Evolutionary conservation across 345 rosid genomes (phyloP).

Genomic region (Atalantia buxifolia): DNA sequence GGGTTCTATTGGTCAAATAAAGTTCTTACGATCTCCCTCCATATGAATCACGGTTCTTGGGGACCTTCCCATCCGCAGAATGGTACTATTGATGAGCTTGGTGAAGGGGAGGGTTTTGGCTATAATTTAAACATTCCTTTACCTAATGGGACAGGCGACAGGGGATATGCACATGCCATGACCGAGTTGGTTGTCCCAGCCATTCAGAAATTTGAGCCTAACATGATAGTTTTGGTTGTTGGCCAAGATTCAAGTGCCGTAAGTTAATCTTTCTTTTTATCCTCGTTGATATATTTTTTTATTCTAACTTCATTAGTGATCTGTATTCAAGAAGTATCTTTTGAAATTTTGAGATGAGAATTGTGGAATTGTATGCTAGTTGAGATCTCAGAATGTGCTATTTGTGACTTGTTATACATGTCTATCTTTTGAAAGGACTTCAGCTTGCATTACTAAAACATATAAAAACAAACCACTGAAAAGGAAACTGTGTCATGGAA

Average conservation of each 20-base stretch:
- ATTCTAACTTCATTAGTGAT: neutral
- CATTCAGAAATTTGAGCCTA: slow-evolving; percentile 52
- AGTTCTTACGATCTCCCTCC: slow-evolving; percentile 81
- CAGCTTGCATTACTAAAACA: neutral
- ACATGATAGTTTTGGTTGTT: slow-evolving; percentile 64
- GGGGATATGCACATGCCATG: slow-evolving; percentile 69
- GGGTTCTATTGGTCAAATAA: slow-evolving; percentile 60
- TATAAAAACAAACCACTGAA: neutral
- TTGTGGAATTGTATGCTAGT: neutral
- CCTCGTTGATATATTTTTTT: neutral
- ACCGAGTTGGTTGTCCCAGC: slow-evolving; percentile 64
- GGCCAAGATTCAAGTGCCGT: slow-evolving; percentile 97
- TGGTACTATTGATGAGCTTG: slow-evolving; percentile 72
- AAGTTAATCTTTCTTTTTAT: slow-evolving; percentile 34
- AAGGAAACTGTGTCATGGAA: neutral
- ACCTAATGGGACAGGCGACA: slow-evolving; percentile 88
- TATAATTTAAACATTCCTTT: slow-evolving; percentile 81
- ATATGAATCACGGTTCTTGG: slow-evolving; percentile 97
- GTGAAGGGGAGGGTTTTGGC: slow-evolving; percentile 74
- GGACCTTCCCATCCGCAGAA: slow-evolving; percentile 90
- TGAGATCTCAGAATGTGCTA: neutral
- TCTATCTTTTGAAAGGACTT: neutral
- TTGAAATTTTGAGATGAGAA: no score
- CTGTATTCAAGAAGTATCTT: neutral
- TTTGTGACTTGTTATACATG: neutral